Evolutionary conservation across 768 basidiomycete genomes (phyloP), one percentile per base, ranked within the genome.

Genomic region (Pholiota microspora): DNA sequence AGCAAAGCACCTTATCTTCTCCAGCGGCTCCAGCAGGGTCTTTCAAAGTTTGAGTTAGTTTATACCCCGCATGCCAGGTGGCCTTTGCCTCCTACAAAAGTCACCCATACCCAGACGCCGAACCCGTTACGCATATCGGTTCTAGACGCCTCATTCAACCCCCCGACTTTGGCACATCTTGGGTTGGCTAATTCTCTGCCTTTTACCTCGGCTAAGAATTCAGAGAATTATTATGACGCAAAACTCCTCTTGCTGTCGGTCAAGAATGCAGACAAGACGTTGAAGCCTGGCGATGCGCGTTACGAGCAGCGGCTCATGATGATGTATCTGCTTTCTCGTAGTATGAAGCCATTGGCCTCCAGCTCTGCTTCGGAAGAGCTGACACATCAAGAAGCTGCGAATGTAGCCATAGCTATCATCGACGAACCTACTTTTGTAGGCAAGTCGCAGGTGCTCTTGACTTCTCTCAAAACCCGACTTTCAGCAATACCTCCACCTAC

Each of bases 141-240:
- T n/a, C 78, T 97, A 34, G 95, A 97, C 62, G 88, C 93, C 1
- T 94, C 92, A 1, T 98, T 92, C 73, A 96, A 98, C 64, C 94
- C 94, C 2, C 95, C 95, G 1, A 94, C 92, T 2, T 67, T 80
- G 21, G 92, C 94, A 0, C 94, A 98, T 68, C 77, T 88, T 49
- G 86, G 88, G 2, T 83, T 98, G 45, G 84, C 84, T 24, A 82
- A 80, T 54, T 71, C 78, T 51, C 61, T 67, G 31, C 64, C 66
- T 12, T 73, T 67, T 12, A n/a, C 61, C 51, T 31, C 4, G 21
- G 27, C 23, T 0, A 59, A 35, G 12, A 53, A 51, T 52, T 42
- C 45, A 9, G 36, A 52, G 47, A 12, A 51, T 42, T 49, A 45
- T 36, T 92, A 88, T 62, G 86, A 92, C 53, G 88, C 91, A 1